These are phyloP conservation scores for Sporothrix pallida DNA, from an alignment of 2,329 filamentous ascomycete species.

Conservation along the genomic window DNA sequence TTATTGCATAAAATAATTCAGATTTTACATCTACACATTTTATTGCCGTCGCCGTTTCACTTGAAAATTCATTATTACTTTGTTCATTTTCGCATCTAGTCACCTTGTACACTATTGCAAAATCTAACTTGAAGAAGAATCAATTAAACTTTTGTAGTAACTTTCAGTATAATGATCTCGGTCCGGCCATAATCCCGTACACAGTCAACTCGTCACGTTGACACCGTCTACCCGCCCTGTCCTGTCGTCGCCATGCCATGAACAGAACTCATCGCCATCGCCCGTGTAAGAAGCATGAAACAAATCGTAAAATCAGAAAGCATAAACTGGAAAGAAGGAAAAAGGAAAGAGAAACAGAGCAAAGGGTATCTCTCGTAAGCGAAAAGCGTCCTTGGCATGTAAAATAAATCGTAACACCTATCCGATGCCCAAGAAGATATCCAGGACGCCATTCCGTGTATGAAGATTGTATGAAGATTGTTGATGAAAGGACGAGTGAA, in stretches of 20 bases:
- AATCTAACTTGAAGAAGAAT: too few relatives aligned
- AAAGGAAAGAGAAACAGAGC: not conserved
- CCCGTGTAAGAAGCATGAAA: slow-evolving; percentile 1
- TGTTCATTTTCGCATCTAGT: too few relatives aligned
- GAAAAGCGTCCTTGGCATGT: not conserved
- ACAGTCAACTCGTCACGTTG: not conserved
- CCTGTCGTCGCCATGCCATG: not conserved
- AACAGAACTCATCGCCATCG: not conserved
- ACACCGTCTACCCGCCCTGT: not conserved
- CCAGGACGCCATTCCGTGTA: too few relatives aligned
- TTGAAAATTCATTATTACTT: too few relatives aligned
- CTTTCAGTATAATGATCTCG: not conserved
- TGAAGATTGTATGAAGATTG: too few relatives aligned
- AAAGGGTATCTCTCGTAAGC: not conserved
- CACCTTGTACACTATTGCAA: too few relatives aligned
- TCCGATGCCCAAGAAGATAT: too few relatives aligned
- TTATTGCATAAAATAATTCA: not conserved
- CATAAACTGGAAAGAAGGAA: not conserved
- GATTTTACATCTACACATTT: too few relatives aligned
- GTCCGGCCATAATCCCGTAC: not conserved
- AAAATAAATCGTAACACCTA: not conserved
- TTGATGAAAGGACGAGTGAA: too few relatives aligned
- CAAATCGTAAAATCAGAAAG: not conserved
- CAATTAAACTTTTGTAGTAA: not conserved
- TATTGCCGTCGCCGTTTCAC: too few relatives aligned